Evolutionary conservation across 1,284 basidiomycete species (phyloP).

Genomic region (Malassezia equina): DNA sequence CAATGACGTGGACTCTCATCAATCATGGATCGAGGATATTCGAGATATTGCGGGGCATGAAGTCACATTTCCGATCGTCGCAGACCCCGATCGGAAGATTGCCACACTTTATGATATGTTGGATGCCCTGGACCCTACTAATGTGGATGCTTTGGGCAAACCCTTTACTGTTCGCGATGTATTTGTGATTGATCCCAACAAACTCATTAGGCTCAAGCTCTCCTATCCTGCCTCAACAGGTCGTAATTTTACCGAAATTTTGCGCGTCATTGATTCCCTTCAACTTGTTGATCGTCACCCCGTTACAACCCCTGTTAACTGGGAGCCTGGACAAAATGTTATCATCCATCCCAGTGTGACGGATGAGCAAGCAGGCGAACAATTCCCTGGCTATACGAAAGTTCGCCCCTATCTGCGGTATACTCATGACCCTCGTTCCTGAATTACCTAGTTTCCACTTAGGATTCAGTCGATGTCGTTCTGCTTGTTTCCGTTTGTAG

Average conservation of each 20-base stretch:
- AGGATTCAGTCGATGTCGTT: neutral
- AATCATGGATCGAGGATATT: slow-evolving; percentile 76
- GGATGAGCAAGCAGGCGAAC: slow-evolving; percentile 75
- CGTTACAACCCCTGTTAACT: slow-evolving; percentile 68
- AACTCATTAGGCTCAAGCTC: slow-evolving; percentile 61
- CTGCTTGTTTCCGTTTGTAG: neutral
- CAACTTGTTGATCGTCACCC: slow-evolving; percentile 68
- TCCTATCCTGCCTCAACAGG: slow-evolving; percentile 59
- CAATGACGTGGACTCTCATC: slow-evolving; percentile 70
- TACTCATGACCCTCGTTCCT: slow-evolving; percentile 42
- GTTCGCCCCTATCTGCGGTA: slow-evolving; percentile 54
- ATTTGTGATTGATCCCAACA: slow-evolving; percentile 46
- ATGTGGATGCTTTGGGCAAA: slow-evolving; percentile 76
- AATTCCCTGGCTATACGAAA: slow-evolving; percentile 61
- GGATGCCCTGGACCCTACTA: slow-evolving; percentile 85
- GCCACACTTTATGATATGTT: slow-evolving; percentile 72
- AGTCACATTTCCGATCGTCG: slow-evolving; percentile 90
- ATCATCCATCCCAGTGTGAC: slow-evolving; percentile 83
- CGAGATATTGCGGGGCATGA: slow-evolving; percentile 65
- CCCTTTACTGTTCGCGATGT: slow-evolving; percentile 55
- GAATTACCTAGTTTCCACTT: neutral
- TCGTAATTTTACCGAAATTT: slow-evolving; percentile 63
- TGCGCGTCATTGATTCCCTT: slow-evolving; percentile 73
- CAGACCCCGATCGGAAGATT: slow-evolving; percentile 69
- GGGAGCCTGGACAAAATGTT: slow-evolving; percentile 83